Conservation (phyloP, 1,139 yeast species). For the Saccharomyces hybrid region DNA sequence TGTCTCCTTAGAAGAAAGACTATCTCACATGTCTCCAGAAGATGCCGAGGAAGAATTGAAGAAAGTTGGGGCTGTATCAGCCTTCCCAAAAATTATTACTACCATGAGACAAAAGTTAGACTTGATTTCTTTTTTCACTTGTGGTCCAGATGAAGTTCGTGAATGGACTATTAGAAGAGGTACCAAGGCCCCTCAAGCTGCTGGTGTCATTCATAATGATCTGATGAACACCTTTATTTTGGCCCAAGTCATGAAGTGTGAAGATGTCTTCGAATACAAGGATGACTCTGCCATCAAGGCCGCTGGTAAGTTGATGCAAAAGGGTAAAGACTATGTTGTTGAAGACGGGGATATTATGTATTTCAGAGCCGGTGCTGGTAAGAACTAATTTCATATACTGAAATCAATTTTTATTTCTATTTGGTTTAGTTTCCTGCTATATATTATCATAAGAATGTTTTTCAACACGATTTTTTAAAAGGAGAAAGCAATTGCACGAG, state of each 20-base stretch:
- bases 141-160: slow-evolving; percentile 81
- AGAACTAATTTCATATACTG: slow-evolving; percentile 40
- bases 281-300: slow-evolving; percentile 85
- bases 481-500: not conserved
- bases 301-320: slow-evolving; percentile 84
- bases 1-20: slow-evolving; percentile 86
- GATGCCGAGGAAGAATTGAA: slow-evolving; percentile 90
- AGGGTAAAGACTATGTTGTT: slow-evolving; percentile 96
- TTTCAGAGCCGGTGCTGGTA: slow-evolving; percentile 96
- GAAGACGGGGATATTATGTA: slow-evolving; percentile 87
- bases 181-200: slow-evolving; percentile 83
- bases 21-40: slow-evolving; percentile 82
- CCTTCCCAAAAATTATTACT: slow-evolving; percentile 80
- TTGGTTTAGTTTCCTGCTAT: not conserved
- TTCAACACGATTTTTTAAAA: not conserved
- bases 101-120: slow-evolving; percentile 79
- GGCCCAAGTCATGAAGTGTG: slow-evolving; percentile 79
- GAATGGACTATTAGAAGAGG: slow-evolving; percentile 85
- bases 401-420: not conserved
- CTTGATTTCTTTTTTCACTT: slow-evolving; percentile 75
- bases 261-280: slow-evolving; percentile 73
- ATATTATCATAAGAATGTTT: not conserved
- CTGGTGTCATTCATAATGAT: slow-evolving; percentile 80
- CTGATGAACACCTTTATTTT: slow-evolving; percentile 69
- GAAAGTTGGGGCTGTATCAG: slow-evolving; percentile 74